phyloP scores from a whole-genome alignment of 164 flowering plant species.

The Malania oleifera region DNA sequence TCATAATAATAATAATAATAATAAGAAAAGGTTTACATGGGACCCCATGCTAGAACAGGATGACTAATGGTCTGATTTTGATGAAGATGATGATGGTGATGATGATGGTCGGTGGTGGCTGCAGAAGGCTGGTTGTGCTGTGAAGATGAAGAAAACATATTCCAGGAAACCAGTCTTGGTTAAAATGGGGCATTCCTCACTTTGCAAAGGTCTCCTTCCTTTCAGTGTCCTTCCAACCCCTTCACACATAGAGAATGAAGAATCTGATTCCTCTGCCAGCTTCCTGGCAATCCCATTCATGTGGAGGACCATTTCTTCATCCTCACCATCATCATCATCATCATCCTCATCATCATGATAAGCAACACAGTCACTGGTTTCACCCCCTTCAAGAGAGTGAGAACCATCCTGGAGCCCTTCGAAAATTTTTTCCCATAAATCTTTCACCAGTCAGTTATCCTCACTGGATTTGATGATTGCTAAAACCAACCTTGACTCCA shows the following conservation, averaged over 20 bases:
- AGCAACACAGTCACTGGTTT: constrained; percentile 4
- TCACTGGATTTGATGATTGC: constrained; percentile 51
- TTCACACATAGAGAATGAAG: constrained; percentile 80
- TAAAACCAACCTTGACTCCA: constrained; percentile 22
- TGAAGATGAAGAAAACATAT: constrained; percentile 14
- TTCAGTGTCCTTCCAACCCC: constrained; percentile 85
- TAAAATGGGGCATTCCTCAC: constrained; percentile 75
- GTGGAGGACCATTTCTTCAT: constrained; percentile 60
- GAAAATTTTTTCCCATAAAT: constrained; percentile 31
- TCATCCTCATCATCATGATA: constrained; percentile 17
- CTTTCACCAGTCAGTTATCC: constrained; percentile 64
- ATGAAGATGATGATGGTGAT: neutral
- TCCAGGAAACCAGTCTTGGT: constrained; percentile 80
- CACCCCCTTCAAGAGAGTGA: too few species aligned
- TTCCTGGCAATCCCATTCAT: constrained; percentile 75
- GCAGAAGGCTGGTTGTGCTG: too few species aligned
- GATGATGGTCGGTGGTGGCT: neutral
- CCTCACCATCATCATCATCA: constrained; percentile 38
- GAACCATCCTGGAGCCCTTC: constrained; percentile 15
- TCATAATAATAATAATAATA: neutral
- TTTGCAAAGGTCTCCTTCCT: constrained; percentile 81
- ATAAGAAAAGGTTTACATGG: neutral
- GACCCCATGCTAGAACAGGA: too few species aligned
- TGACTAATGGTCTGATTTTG: too few species aligned
- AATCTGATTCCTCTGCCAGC: constrained; percentile 58